Conservation (phyloP, 2,329 filamentous ascomycete genomes). For the Rutstroemia sp. region DNA sequence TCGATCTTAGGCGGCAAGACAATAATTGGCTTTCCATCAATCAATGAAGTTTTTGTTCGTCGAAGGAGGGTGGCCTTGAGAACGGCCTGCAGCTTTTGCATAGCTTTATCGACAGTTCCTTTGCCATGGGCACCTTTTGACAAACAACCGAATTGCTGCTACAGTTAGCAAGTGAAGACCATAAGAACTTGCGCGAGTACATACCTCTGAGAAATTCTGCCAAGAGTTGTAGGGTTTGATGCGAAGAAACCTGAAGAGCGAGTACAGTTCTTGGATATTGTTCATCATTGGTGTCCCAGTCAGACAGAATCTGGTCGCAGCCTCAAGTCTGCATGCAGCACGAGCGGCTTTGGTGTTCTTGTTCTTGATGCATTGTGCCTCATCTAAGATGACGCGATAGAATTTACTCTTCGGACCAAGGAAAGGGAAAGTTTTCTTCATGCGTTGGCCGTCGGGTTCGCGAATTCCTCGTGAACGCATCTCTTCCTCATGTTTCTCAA, state of each 20-base stretch:
- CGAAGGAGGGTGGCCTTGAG: constrained; percentile 77
- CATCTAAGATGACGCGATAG: constrained; percentile 68
- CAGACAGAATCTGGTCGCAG: constrained; percentile 63
- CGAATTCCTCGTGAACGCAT: constrained; percentile 9
- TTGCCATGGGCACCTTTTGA: constrained; percentile 18
- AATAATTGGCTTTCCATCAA: constrained; percentile 74
- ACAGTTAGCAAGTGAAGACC: constrained; percentile 1
- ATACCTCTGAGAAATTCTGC: constrained; percentile 51
- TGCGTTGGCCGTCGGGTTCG: constrained; percentile 33
- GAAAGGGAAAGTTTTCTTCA: constrained; percentile 32
- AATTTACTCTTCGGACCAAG: constrained; percentile 55
- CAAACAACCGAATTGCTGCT: constrained; percentile 23
- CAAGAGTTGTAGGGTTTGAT: constrained; percentile 68
- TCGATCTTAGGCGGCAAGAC: constrained; percentile 58
- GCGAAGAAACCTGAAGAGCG: constrained; percentile 67
- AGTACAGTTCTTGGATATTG: constrained; percentile 67
- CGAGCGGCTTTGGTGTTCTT: constrained; percentile 52
- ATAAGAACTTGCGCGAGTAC: constrained; percentile 23
- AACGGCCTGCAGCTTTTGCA: constrained; percentile 65
- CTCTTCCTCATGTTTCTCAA: constrained; percentile 39
- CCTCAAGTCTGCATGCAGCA: constrained; percentile 50
- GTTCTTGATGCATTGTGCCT: constrained; percentile 79
- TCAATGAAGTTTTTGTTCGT: constrained; percentile 69
- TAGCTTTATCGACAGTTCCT: constrained; percentile 38
- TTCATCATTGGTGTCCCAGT: constrained; percentile 91